phyloP scores from a whole-genome alignment of 2,329 filamentous ascomycete genomes.

The Cryphonectria japonica region DNA sequence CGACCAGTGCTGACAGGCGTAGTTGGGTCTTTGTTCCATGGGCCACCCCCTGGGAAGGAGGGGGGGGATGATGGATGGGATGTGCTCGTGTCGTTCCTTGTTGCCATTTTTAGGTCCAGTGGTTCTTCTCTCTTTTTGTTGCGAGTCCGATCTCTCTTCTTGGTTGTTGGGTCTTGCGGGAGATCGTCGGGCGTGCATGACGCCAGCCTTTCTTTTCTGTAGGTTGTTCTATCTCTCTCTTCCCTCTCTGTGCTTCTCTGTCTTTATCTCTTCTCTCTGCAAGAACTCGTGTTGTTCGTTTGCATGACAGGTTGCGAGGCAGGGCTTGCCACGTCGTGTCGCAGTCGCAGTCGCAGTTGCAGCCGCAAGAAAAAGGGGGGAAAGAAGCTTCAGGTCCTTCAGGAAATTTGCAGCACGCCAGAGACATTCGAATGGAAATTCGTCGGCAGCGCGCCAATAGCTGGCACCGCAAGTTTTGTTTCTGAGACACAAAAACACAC shows the following conservation, averaged over 20 bases:
- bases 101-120: slow-evolving; percentile 1
- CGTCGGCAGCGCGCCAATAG: neutral
- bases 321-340: neutral
- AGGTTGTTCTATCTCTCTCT: neutral
- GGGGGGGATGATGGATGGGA: neutral
- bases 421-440: neutral
- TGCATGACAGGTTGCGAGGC: neutral
- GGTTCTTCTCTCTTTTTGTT: neutral
- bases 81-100: slow-evolving; percentile 4
- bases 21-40: neutral
- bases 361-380: neutral
- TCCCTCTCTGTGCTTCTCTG: neutral
- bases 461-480: neutral
- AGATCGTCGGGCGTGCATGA: neutral
- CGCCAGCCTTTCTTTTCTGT: neutral
- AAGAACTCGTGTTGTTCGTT: neutral
- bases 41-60: neutral
- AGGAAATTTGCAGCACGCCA: neutral
- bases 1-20: neutral
- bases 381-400: neutral
- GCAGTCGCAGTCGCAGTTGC: neutral
- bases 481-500: slow-evolving; percentile 1
- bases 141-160: neutral
- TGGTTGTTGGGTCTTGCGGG: neutral
- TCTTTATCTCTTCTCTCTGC: neutral